Base-by-base conservation (phyloP, 345 rosid species). In the Rhizophora mangle region DNA sequence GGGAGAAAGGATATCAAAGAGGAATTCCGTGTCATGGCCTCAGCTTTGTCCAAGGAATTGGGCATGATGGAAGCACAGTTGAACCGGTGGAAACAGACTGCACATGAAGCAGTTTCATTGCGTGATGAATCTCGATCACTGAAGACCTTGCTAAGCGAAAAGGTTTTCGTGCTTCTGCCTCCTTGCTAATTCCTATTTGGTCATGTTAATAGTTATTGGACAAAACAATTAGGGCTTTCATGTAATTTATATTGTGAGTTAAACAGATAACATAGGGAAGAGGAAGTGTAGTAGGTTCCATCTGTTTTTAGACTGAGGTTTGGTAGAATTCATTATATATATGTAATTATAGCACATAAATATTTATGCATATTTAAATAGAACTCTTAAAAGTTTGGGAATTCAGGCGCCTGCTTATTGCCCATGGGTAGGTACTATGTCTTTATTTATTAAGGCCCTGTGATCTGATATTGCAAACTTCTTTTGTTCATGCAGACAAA, bases 41-140 rank as follows among this genome's bases (percentile, higher is more conserved):
- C 93, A n/a, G 92, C 97, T 57, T 81, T 92, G 79, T 92, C 96
- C 6, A 95, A 87, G 77, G 99, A 92, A 83, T 84, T 95, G 93
- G 87, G 83, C 67, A 88, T 88, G 91, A 95, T 95, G 97, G 96
- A 92, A 83, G 74, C 82, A 51, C 99, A 92, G 80, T 71, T 95
- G 85, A 92, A 86, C 36, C 86, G 89, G 60, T 92, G 99, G 97
- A 92, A 89, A 86, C 86, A 83, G 73, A 85, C 84, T 63, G 96
- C 99, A 24, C 81, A 86, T 58, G 96, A 95, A 81, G 89, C 92
- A 39, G 73, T 80, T 68, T 81, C 89, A 60, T 77, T 88, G 80
- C 93, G 78, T 74, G 86, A 87, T 77, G 79, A 92, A 87, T 83
- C 90, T 58, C 78, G 79, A 59, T 74, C 86, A 51, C 81, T 89